A percentile compares a stretch with the other conserved stretches of the same genome.
These are phyloP conservation scores for Saturnispora zaruensis DNA, from an alignment of 805 yeast genomes.

Conservation along the genomic window DNA sequence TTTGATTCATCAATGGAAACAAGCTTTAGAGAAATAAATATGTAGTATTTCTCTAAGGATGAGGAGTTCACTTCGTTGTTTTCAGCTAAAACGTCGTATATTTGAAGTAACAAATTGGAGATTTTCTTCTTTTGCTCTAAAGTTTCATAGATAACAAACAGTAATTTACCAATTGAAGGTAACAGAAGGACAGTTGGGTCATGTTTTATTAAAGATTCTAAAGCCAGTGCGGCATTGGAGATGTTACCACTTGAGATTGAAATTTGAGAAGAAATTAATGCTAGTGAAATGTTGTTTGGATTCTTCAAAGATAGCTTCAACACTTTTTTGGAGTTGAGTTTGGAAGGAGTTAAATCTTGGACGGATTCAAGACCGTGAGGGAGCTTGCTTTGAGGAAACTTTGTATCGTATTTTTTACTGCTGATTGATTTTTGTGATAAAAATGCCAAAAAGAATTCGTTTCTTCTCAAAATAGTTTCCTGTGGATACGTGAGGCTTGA, in stretches of 20 bases:
- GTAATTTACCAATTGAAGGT: slow-evolving; percentile 45
- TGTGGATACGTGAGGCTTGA: slow-evolving; percentile 34
- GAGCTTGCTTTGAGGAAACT: slow-evolving; percentile 21
- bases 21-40: slow-evolving; percentile 31
- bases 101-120: slow-evolving; percentile 24
- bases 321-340: not conserved
- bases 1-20: slow-evolving; percentile 28
- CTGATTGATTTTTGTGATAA: slow-evolving; percentile 29
- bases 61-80: slow-evolving; percentile 8
- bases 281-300: slow-evolving; percentile 23
- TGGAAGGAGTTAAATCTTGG: not conserved
- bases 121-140: slow-evolving; percentile 32
- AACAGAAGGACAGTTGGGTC: slow-evolving; percentile 11
- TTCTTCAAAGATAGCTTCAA: not conserved
- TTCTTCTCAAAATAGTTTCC: slow-evolving; percentile 33
- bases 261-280: slow-evolving; percentile 30
- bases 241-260: slow-evolving; percentile 24
- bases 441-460: slow-evolving; percentile 36
- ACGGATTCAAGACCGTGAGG: slow-evolving; percentile 11
- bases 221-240: slow-evolving; percentile 28
- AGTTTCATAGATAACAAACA: slow-evolving; percentile 42
- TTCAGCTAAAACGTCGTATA: slow-evolving; percentile 18
- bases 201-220: slow-evolving; percentile 26
- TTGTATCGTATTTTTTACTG: slow-evolving; percentile 13
- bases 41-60: slow-evolving; percentile 16